Conservation (phyloP, 202 grass and related monocot genomes). For the Elaeis oleifera region DNA sequence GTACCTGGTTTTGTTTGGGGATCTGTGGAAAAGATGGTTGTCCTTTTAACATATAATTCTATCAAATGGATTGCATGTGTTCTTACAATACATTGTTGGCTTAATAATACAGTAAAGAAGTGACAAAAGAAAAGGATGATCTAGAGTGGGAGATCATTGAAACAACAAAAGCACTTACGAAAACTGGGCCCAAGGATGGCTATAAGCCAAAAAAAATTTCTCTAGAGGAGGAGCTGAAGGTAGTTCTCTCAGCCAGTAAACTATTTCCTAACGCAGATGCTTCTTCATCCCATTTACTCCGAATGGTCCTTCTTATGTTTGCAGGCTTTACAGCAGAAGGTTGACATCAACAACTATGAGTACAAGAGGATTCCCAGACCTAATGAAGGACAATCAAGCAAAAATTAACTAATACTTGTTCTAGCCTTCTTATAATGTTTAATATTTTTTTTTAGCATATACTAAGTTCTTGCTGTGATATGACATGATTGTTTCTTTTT, state of each 20-base stretch:
- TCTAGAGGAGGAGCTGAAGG: slow-evolving; percentile 83
- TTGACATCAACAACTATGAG: slow-evolving; percentile 81
- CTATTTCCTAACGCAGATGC: too few relatives aligned
- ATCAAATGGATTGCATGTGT: too few relatives aligned
- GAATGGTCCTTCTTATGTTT: background rate
- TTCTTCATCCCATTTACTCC: too few relatives aligned
- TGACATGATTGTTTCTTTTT: too few relatives aligned
- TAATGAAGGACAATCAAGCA: slow-evolving; percentile 28
- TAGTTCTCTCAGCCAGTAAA: slow-evolving; percentile 5
- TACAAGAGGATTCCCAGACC: slow-evolving; percentile 75
- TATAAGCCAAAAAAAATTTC: slow-evolving; percentile 80
- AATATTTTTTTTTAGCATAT: too few relatives aligned
- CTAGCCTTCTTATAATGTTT: too few relatives aligned
- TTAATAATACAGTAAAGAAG: slow-evolving; percentile 59
- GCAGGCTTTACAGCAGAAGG: slow-evolving; percentile 77
- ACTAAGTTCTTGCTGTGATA: too few relatives aligned
- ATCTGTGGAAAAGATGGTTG: too few relatives aligned
- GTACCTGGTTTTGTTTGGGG: too few relatives aligned
- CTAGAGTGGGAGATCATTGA: slow-evolving; percentile 91
- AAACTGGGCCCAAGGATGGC: slow-evolving; percentile 55
- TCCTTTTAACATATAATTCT: too few relatives aligned
- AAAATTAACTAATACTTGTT: too few relatives aligned
- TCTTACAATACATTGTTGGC: slow-evolving; percentile 9
- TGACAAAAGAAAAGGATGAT: slow-evolving; percentile 90
- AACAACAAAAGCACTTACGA: slow-evolving; percentile 63